Percentiles rank a stretch among this genome's conserved stretches.
phyloP scores from a whole-genome alignment of 805 yeast species.

The Wickerhamiella dianesei region DNA sequence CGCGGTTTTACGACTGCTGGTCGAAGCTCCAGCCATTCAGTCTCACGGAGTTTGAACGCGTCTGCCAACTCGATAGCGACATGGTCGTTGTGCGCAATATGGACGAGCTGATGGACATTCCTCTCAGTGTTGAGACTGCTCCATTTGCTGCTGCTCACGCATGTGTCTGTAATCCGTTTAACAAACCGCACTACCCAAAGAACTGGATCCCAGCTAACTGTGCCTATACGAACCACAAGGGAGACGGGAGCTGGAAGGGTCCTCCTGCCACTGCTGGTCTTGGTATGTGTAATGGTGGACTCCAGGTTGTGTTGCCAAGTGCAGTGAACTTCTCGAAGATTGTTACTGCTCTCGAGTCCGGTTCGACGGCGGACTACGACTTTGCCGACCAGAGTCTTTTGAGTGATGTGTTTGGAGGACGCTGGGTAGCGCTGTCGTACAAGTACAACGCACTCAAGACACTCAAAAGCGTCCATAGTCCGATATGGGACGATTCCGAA shows the following conservation, averaged over 20 bases:
- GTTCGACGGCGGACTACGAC: slow-evolving; percentile 31
- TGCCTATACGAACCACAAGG: slow-evolving; percentile 31
- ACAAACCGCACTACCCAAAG: slow-evolving; percentile 38
- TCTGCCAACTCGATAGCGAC: slow-evolving; percentile 45
- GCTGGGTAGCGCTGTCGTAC: slow-evolving; percentile 41
- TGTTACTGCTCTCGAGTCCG: slow-evolving; percentile 29
- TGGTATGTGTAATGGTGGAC: slow-evolving; percentile 46
- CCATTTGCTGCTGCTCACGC: slow-evolving; percentile 49
- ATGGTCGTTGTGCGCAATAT: slow-evolving; percentile 44
- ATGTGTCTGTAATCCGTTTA: slow-evolving; percentile 48
- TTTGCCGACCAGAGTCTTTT: slow-evolving; percentile 48
- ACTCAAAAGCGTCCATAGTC: slow-evolving; percentile 31
- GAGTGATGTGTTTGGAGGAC: slow-evolving; percentile 37
- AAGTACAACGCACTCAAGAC: slow-evolving; percentile 47
- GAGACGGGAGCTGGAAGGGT: slow-evolving; percentile 25
- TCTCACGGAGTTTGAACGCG: slow-evolving; percentile 37
- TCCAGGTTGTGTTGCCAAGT: slow-evolving; percentile 37
- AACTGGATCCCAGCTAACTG: slow-evolving; percentile 42
- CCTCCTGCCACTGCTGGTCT: slow-evolving; percentile 33
- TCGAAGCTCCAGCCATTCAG: slow-evolving; percentile 45
- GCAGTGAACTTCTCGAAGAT: slow-evolving; percentile 30
- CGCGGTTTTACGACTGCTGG: slow-evolving; percentile 49
- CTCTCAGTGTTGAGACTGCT: slow-evolving; percentile 24
- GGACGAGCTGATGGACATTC: slow-evolving; percentile 45
- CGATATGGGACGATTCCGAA: slow-evolving; percentile 34